These are phyloP conservation scores for Coemansia sp. DNA, from an alignment of 192 early-diverging fungal species.

Conservation along the genomic window DNA sequence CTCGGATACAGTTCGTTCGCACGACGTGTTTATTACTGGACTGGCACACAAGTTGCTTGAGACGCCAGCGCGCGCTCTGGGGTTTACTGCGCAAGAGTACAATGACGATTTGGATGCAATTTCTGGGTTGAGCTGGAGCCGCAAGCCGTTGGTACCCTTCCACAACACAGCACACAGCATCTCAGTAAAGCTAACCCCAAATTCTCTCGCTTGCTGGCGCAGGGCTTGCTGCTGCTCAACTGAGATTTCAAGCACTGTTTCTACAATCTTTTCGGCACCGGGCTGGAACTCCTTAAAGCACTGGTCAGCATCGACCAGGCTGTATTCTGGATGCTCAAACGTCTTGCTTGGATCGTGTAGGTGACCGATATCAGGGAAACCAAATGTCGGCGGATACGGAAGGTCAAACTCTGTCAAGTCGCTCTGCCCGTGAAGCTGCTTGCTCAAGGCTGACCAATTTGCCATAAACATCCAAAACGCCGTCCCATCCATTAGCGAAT, in stretches of 20 bases:
- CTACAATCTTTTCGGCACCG: slow-evolving; percentile 18
- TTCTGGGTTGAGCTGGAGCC: slow-evolving; percentile 18
- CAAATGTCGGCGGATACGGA: slow-evolving; percentile 44
- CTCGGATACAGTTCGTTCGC: slow-evolving; percentile 11
- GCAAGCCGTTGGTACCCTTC: slow-evolving; percentile 31
- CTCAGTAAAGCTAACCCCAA: slow-evolving; percentile 29
- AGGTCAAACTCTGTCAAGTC: neutral
- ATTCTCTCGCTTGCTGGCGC: slow-evolving; percentile 25
- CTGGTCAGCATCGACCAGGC: slow-evolving; percentile 18
- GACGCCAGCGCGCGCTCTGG: slow-evolving; percentile 22
- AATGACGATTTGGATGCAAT: slow-evolving; percentile 17
- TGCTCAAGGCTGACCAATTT: slow-evolving; percentile 45
- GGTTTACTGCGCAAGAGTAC: slow-evolving; percentile 49
- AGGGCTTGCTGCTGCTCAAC: slow-evolving; percentile 31
- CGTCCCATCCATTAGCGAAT: slow-evolving; percentile 49
- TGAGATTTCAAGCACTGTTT: slow-evolving; percentile 21
- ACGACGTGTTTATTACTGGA: slow-evolving; percentile 35
- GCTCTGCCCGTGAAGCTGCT: slow-evolving; percentile 2
- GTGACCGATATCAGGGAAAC: slow-evolving; percentile 24
- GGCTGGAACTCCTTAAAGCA: slow-evolving; percentile 27
- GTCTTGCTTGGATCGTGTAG: slow-evolving; percentile 6
- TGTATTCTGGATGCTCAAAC: slow-evolving; percentile 44
- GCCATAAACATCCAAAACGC: slow-evolving; percentile 49
- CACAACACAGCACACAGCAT: slow-evolving; percentile 47
- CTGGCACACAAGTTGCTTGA: slow-evolving; percentile 34